Conservation (phyloP, 2,329 filamentous ascomycete species). For the Botrytis squamosa region DNA sequence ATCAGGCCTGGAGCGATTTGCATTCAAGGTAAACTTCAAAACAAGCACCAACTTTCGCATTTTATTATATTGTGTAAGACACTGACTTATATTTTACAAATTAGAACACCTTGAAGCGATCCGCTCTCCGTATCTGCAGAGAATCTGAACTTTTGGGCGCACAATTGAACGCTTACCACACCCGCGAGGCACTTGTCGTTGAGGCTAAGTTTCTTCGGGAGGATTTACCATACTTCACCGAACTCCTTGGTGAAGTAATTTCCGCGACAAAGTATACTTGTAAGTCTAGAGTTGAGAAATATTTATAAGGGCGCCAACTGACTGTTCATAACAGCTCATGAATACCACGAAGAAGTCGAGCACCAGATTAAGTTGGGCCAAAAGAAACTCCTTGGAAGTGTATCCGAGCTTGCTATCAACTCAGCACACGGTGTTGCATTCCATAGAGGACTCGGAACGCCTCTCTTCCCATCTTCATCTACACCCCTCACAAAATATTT, state of each 20-base stretch:
- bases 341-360: slow-evolving; percentile 86
- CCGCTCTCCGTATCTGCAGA: slow-evolving; percentile 87
- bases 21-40: slow-evolving; percentile 74
- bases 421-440: slow-evolving; percentile 84
- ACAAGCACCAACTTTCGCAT: slow-evolving; percentile 22
- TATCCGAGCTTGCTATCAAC: slow-evolving; percentile 72
- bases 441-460: slow-evolving; percentile 85
- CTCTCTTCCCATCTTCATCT: slow-evolving; percentile 70
- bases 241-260: slow-evolving; percentile 90
- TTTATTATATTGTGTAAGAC: neutral
- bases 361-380: slow-evolving; percentile 75
- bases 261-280: slow-evolving; percentile 82
- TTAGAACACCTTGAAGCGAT: slow-evolving; percentile 82
- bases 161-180: slow-evolving; percentile 83
- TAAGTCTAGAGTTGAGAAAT: slow-evolving; percentile 45
- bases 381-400: slow-evolving; percentile 64
- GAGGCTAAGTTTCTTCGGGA: slow-evolving; percentile 93
- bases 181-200: slow-evolving; percentile 87
- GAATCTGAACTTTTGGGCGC: slow-evolving; percentile 94
- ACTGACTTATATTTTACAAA: slow-evolving; percentile 23
- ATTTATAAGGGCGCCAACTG: neutral
- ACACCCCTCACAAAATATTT: slow-evolving; percentile 78
- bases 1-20: slow-evolving; percentile 88
- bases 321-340: slow-evolving; percentile 62
- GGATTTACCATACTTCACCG: slow-evolving; percentile 95